Conservation (phyloP, 106 monocot species). For the Dendrobium chrysotoxum region DNA sequence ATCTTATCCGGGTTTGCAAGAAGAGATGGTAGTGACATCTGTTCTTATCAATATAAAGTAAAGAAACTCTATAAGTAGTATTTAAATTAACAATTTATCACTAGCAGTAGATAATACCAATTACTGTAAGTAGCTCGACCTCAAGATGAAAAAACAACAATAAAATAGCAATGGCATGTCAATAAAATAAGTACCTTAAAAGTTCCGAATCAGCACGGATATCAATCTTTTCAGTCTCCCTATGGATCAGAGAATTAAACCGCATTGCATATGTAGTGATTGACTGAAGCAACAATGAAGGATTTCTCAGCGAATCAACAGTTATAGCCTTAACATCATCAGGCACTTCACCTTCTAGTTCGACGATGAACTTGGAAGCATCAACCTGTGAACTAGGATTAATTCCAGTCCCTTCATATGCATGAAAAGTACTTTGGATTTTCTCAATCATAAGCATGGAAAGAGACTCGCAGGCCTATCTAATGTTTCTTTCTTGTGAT, state of each 20-base stretch:
- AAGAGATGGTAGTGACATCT: not conserved
- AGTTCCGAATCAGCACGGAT: slow-evolving; percentile 92
- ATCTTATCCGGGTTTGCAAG: not conserved
- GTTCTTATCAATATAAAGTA: not conserved
- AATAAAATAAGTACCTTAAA: slow-evolving; percentile 42
- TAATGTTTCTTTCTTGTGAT: slow-evolving; percentile 56
- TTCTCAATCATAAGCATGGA: slow-evolving; percentile 59
- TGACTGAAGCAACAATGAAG: slow-evolving; percentile 68
- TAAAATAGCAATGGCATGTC: not conserved
- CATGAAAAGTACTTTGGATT: slow-evolving; percentile 64
- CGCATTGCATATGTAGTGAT: slow-evolving; percentile 49
- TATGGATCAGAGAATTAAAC: slow-evolving; percentile 56
- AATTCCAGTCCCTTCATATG: slow-evolving; percentile 81
- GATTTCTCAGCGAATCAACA: slow-evolving; percentile 60
- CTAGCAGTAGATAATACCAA: not conserved
- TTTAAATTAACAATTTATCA: not conserved
- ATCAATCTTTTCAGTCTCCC: slow-evolving; percentile 91
- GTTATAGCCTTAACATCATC: slow-evolving; percentile 60
- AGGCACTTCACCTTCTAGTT: slow-evolving; percentile 70
- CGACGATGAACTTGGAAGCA: slow-evolving; percentile 58
- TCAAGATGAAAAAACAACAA: not conserved
- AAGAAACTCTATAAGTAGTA: not conserved
- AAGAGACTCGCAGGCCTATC: slow-evolving; percentile 87
- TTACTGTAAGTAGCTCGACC: not conserved
- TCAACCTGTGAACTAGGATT: slow-evolving; percentile 58